Base-by-base conservation (phyloP, 1,139 yeast genomes). In the Wickerhamomyces sp. region DNA sequence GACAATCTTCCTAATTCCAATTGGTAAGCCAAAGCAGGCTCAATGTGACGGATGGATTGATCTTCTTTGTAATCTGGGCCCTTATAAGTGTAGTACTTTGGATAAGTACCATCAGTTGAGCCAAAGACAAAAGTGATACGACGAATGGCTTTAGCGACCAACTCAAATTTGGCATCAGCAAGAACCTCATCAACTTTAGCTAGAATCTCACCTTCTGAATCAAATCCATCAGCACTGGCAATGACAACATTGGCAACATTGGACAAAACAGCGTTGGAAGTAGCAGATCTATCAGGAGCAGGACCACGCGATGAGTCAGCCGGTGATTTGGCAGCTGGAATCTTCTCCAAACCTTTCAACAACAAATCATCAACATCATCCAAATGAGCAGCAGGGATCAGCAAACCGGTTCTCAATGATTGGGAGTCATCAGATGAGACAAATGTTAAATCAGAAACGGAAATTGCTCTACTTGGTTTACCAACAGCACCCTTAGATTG, bases 1-100 rank as follows among this genome's bases (percentile, higher is more conserved):
- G 94, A 86, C 64, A 91, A 73, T 68, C 97, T 80, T 55, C 88
- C 94, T 49, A 91, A 73, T 66, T 91, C 98, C 53, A 91, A 74
- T 68, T 91, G 98, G 83, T 81, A 91, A 38, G 98, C 98, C 55
- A 91, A 72, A 30, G 98, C 96, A 22, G 98, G 98, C 64, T 91
- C 98, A 54, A 91, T 87, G 58, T 91, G 96, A 68, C 98, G 89
- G 59, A 91, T 86, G 24, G 89, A 89, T 65, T 82, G 78, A 66
- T 91, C 95, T 63, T 83, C 93, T 28, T 52, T 51, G 60, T 84
- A 91, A 26, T 73, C 74, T 33, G 95, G 95, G 42, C 93, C 95
- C 54, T 86, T 85, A 72, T 85, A 93, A 27, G 98, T 91, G 66
- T 82, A 93, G 68, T 91, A 91, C 62, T 84, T 85, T 51, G 98